These are phyloP conservation scores for Blepharisma stoltei DNA, from an alignment of 73 alveolate genomes.

Conservation along the genomic window DNA sequence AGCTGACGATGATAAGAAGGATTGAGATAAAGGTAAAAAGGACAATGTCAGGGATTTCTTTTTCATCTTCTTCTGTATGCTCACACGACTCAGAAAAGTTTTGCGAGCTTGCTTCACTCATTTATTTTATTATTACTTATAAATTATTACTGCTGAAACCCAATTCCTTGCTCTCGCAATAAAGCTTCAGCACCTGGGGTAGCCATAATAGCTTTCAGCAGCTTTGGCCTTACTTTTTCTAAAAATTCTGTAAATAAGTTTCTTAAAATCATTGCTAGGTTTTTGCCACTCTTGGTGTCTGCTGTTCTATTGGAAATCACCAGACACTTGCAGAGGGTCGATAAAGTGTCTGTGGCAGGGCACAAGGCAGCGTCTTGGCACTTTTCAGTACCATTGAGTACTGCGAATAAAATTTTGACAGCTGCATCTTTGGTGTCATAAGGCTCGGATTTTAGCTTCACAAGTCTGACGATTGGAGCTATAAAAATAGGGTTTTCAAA, in stretches of 20 bases:
- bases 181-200: conserved; percentile 30
- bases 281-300: not conserved
- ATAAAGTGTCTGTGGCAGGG: conserved; percentile 55
- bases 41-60: not conserved
- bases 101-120: too few species aligned
- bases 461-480: conserved; percentile 51
- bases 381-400: conserved; percentile 56
- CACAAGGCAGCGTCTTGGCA: conserved; percentile 42
- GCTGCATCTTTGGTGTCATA: conserved; percentile 50
- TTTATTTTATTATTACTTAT: too few species aligned
- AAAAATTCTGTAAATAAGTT: not conserved
- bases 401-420: conserved; percentile 34
- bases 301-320: conserved; percentile 7
- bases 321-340: conserved; percentile 36
- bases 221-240: not conserved
- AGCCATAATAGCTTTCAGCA: not conserved
- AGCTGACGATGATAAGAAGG: not conserved
- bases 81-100: too few species aligned
- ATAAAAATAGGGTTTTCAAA: conserved; percentile 60
- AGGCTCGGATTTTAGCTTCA: conserved; percentile 47
- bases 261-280: not conserved
- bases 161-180: conserved; percentile 5
- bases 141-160: too few species aligned
- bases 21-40: conserved; percentile 4
- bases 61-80: too few species aligned